Base-by-base conservation (phyloP, 75 land plant species). In the Pinus albicaulis region DNA sequence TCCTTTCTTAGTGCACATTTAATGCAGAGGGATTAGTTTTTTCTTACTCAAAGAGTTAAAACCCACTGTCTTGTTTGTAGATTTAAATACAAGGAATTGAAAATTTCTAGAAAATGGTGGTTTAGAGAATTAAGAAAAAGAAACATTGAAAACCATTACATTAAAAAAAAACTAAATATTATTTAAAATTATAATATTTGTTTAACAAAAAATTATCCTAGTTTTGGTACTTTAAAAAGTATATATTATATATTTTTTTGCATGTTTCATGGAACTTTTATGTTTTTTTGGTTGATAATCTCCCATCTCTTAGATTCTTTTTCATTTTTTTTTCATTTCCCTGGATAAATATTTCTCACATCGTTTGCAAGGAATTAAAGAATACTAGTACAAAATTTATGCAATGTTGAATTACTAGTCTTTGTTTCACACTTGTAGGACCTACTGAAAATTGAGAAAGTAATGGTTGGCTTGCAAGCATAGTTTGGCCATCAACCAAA, bases 401-500 rank as follows among this genome's bases (percentile, higher is more conserved):
- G 72, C 55, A 60, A 7, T 61, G 48, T 13, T 19, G 63, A 44
- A 44, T 44, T 44, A 63, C 26, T 41, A 22, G 13, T 36, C n/a
- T n/a, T n/a, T 78, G 16, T 31, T 28, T 8, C 15, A 28, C 52
- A 25, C 81, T 64, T 15, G 31, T 64, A 94, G 98, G 92, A 79
- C 57, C 81, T 94, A 20, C 76, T 88, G 58, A 81, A 59, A 76
- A 55, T 92, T 63, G 90, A 92, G 78, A 81, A 80, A 68, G 82
- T 90, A 71, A 90, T 85, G 75, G 19, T 12, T 12, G 68, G 76
- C 72, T 88, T 94, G 81, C 76, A 81, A 20, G 61, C 78, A 57
- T 84, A 92, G 73, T 78, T 87, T 68, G 78, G 75, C 14, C 86
- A 91, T 71, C 91, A 90, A 76, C 98, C 95, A 36, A 90, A 95